Conservation (phyloP, 768 basidiomycete genomes). For the Russula griseocarnosa region DNA sequence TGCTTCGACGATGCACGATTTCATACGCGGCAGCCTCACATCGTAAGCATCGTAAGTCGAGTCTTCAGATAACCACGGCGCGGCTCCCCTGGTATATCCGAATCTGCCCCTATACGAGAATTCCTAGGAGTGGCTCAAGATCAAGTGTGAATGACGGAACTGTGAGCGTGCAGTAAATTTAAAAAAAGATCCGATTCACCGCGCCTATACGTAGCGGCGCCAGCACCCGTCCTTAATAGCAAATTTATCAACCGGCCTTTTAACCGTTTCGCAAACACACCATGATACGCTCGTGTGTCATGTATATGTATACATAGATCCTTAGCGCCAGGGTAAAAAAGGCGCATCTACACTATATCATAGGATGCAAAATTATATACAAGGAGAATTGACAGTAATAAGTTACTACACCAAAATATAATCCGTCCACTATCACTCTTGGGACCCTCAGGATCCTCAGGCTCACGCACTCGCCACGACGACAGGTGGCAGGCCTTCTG, state of each 20-base stretch:
- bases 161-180: background rate
- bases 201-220: background rate
- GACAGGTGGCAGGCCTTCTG: constrained; percentile 32
- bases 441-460: background rate
- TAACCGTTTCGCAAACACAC: background rate
- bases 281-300: background rate
- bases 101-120: background rate
- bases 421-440: background rate
- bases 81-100: background rate
- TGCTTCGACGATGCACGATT: background rate
- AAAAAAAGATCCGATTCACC: background rate
- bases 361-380: constrained; percentile 21
- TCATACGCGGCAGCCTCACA: background rate
- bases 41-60: too few species aligned
- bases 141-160: background rate
- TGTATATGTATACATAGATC: constrained; percentile 7
- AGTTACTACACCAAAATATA: constrained; percentile 21
- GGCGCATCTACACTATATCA: constrained; percentile 11
- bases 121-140: background rate
- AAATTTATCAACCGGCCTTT: too few species aligned
- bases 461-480: constrained; percentile 35
- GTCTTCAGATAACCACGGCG: background rate
- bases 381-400: constrained; percentile 23
- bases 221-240: background rate
- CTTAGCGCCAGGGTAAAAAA: constrained; percentile 1